phyloP scores from a whole-genome alignment of 768 basidiomycete species.

The Macrolepiota albuminosa region DNA sequence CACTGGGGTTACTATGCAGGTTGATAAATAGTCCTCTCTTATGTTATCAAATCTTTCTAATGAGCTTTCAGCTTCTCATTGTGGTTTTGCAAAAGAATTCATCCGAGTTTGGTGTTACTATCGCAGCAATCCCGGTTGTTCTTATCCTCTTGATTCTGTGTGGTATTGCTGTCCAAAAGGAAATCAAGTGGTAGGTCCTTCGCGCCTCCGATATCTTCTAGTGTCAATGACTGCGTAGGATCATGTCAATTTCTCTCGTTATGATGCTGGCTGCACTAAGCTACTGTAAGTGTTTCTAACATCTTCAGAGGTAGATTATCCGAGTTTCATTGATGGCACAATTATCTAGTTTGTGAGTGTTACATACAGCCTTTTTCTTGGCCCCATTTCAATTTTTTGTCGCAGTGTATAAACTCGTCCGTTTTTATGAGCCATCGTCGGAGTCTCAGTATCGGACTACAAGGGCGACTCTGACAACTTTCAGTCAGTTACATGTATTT shows the following conservation, averaged over 20 bases:
- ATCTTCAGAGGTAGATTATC: not conserved
- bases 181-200: conserved; percentile 65
- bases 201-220: not conserved
- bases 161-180: conserved; percentile 68
- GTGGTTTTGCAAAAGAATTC: conserved; percentile 60
- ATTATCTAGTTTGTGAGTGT: conserved; percentile 34
- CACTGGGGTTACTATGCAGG: conserved; percentile 86
- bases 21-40: conserved; percentile 14
- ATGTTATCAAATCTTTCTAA: conserved; percentile 1
- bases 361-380: not conserved
- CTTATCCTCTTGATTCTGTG: conserved; percentile 60
- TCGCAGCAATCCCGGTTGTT: conserved; percentile 80
- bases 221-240: conserved; percentile 29
- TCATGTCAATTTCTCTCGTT: conserved; percentile 67
- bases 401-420: conserved; percentile 78
- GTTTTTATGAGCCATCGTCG: conserved; percentile 69
- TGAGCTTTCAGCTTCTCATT: conserved; percentile 62
- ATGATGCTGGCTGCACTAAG: conserved; percentile 75
- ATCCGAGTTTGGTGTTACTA: conserved; percentile 77
- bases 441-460: conserved; percentile 59
- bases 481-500: conserved; percentile 49
- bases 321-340: not conserved
- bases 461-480: conserved; percentile 72
- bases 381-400: not conserved
- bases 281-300: conserved; percentile 58